phyloP scores from a whole-genome alignment of 2,329 filamentous ascomycete genomes.

The Nothophaeocryptopus gaeumannii region DNA sequence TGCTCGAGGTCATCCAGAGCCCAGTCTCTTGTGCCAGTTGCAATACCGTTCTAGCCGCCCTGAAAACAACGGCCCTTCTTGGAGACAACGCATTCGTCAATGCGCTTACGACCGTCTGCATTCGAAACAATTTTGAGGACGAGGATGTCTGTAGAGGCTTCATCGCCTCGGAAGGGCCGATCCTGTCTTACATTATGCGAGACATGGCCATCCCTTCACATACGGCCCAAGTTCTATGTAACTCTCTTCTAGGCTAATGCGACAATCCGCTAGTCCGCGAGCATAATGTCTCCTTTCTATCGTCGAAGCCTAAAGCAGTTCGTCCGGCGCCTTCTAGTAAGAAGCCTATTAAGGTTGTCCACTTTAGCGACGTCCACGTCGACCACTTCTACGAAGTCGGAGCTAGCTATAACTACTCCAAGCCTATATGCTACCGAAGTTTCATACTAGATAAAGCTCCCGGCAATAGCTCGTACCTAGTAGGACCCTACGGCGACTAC shows the following conservation, averaged over 20 bases:
- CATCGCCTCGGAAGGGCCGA: constrained; percentile 53
- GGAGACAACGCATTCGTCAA: constrained; percentile 45
- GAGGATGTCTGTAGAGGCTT: constrained; percentile 56
- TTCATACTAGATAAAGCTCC: constrained; percentile 50
- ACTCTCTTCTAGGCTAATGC: constrained; percentile 55
- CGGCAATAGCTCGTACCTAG: constrained; percentile 50
- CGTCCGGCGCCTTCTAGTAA: constrained; percentile 48
- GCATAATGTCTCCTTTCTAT: constrained; percentile 47
- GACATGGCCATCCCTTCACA: constrained; percentile 49
- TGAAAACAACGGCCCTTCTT: constrained; percentile 46
- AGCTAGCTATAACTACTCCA: constrained; percentile 54
- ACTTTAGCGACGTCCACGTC: constrained; percentile 60
- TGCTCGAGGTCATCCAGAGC: neutral
- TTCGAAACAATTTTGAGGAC: constrained; percentile 44
- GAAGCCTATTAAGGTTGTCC: constrained; percentile 54
- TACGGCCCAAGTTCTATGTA: constrained; percentile 53
- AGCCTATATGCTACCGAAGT: constrained; percentile 59
- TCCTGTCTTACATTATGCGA: constrained; percentile 51
- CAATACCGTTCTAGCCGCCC: constrained; percentile 32
- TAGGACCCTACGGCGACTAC: constrained; percentile 53
- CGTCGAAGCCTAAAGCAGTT: constrained; percentile 34
- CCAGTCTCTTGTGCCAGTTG: constrained; percentile 5
- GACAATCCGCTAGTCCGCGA: constrained; percentile 46
- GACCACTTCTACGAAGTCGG: constrained; percentile 56
- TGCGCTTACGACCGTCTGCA: constrained; percentile 39